phyloP scores from a whole-genome alignment of 257 asterid species.

The Parsonsia alboflavescens region DNA sequence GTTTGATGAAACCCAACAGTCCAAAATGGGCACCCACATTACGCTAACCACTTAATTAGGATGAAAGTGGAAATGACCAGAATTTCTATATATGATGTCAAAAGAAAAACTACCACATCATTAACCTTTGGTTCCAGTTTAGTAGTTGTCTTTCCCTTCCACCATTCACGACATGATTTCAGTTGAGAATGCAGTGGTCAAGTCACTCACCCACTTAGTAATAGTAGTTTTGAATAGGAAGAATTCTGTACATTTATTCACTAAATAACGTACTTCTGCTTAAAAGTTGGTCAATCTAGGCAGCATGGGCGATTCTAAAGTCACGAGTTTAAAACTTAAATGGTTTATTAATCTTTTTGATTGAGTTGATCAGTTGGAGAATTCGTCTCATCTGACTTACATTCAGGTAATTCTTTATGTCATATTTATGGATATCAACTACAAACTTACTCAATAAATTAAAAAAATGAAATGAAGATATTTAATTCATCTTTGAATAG shows the following conservation, averaged over 20 bases:
- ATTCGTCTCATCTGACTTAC: too few relatives aligned
- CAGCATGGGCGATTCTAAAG: too few relatives aligned
- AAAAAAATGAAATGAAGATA: too few relatives aligned
- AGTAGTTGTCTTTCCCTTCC: constrained; percentile 21
- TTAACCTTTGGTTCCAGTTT: not conserved
- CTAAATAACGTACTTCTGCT: not conserved
- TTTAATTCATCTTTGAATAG: too few relatives aligned
- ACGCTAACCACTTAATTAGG: constrained; percentile 8
- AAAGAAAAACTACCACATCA: not conserved
- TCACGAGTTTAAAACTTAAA: too few relatives aligned
- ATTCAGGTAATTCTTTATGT: too few relatives aligned
- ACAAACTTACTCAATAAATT: too few relatives aligned
- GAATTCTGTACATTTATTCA: not conserved
- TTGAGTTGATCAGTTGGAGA: too few relatives aligned
- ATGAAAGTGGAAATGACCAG: constrained; percentile 1
- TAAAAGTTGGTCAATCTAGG: too few relatives aligned
- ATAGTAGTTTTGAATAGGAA: not conserved
- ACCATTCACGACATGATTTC: constrained; percentile 67
- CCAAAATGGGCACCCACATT: not conserved
- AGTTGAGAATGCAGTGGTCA: constrained; percentile 12
- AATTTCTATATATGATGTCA: not conserved
- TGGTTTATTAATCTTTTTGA: too few relatives aligned
- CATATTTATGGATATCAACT: too few relatives aligned
- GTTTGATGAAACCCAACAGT: not conserved
- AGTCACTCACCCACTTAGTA: not conserved